A percentile compares a stretch with the other conserved stretches of the same genome.
These are phyloP conservation scores for Backusella australiensis DNA, from an alignment of 192 early-diverging fungal species.

Conservation along the genomic window DNA sequence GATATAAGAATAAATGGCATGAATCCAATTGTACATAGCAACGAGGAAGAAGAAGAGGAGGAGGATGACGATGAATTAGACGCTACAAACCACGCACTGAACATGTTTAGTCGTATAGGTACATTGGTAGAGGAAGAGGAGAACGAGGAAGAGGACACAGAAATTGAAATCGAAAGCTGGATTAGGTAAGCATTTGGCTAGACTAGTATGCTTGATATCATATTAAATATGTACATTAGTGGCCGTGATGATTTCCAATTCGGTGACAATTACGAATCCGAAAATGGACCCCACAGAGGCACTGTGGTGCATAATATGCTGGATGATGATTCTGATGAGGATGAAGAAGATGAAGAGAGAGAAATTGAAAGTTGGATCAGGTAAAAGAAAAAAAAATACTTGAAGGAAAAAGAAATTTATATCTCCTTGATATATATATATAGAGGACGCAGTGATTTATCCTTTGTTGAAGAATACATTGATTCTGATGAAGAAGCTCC, in stretches of 20 bases:
- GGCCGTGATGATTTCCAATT: conserved; percentile 2
- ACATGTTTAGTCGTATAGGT: neutral
- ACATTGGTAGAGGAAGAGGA: conserved; percentile 9
- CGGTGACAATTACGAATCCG: neutral
- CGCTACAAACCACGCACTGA: neutral
- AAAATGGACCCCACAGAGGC: neutral
- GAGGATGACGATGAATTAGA: conserved; percentile 20
- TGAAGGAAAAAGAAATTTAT: neutral
- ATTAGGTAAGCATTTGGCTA: neutral
- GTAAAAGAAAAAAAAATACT: neutral
- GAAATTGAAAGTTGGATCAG: neutral
- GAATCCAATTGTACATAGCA: conserved; percentile 6
- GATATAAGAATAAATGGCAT: conserved; percentile 47
- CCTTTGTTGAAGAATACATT: neutral
- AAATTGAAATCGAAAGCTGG: neutral
- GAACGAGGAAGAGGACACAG: neutral
- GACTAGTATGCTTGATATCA: neutral
- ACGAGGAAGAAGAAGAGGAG: conserved; percentile 17
- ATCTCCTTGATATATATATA: neutral
- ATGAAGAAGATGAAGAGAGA: neutral
- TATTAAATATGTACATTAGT: neutral
- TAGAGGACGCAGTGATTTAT: conserved; percentile 7
- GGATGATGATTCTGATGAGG: neutral
- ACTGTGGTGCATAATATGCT: neutral
- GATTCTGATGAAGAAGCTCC: neutral